Percentiles rank a stretch among this genome's conserved stretches.
Evolutionary conservation across 352 stramenopile genomes (phyloP).

Genomic region (Pythium monospermum): DNA sequence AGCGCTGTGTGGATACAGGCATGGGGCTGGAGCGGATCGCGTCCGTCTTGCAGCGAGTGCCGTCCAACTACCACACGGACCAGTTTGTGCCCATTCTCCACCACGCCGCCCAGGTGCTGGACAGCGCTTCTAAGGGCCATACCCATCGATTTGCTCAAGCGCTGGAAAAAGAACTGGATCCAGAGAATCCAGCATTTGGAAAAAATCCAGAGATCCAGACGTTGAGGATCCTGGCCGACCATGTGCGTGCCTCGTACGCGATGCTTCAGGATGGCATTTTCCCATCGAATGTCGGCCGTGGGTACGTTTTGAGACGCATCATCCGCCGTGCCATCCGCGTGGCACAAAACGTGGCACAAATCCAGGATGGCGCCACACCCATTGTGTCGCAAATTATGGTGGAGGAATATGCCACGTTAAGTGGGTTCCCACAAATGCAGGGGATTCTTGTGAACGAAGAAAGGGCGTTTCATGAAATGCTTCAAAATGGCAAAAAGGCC

Average conservation of each 20-base stretch:
- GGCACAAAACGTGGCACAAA: constrained; percentile 48
- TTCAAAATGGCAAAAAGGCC: constrained; percentile 44
- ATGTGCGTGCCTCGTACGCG: constrained; percentile 93
- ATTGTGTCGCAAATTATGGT: constrained; percentile 53
- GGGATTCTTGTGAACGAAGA: constrained; percentile 71
- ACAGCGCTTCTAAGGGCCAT: no score
- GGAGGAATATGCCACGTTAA: constrained; percentile 31
- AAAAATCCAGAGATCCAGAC: constrained; percentile 49
- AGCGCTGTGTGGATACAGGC: constrained; percentile 94
- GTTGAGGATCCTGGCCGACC: constrained; percentile 92
- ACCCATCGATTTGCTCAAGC: constrained; percentile 30
- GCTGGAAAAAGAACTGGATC: constrained; percentile 41
- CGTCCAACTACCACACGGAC: constrained; percentile 95
- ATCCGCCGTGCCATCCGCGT: constrained; percentile 85
- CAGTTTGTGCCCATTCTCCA: constrained; percentile 91
- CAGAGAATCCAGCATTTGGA: constrained; percentile 39
- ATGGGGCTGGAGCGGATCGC: constrained; percentile 96
- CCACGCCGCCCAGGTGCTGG: constrained; percentile 39
- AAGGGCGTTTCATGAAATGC: constrained; percentile 67
- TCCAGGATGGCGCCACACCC: constrained; percentile 33
- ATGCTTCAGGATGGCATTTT: constrained; percentile 93
- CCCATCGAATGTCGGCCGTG: constrained; percentile 93
- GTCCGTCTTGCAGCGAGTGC: constrained; percentile 92
- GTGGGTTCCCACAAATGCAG: constrained; percentile 52
- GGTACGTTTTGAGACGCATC: constrained; percentile 95